Evolutionary conservation across 352 stramenopile genomes (phyloP).

Genomic region (Vaucheria bursata): DNA sequence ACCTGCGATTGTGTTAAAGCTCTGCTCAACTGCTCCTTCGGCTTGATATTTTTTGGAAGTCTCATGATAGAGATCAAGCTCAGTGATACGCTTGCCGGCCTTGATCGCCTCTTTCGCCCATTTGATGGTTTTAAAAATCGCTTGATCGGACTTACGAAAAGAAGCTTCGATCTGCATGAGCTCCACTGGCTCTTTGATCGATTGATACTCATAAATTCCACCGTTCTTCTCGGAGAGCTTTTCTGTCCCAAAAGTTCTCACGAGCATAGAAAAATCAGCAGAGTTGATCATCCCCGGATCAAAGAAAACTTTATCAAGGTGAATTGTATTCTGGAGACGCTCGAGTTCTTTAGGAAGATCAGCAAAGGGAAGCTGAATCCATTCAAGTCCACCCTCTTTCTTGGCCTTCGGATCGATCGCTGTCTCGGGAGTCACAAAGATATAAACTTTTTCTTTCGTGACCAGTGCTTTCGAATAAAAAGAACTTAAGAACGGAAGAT

Average conservation of each 20-base stretch:
- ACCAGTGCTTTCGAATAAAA: neutral
- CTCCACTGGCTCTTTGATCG: neutral
- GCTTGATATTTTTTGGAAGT: neutral
- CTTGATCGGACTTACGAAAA: neutral
- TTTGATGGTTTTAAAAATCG: slow-evolving; percentile 2
- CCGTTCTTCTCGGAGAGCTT: neutral
- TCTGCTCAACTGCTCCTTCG: neutral
- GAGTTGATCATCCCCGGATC: neutral
- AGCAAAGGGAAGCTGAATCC: neutral
- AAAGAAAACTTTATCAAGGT: neutral
- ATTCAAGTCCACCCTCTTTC: neutral
- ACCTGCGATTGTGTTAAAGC: neutral
- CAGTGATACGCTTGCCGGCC: neutral
- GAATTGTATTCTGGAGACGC: slow-evolving; percentile 1
- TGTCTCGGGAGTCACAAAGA: slow-evolving; percentile 1
- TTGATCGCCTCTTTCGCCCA: neutral
- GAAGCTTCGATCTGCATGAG: neutral
- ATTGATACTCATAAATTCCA: neutral
- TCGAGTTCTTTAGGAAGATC: neutral
- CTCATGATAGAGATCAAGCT: neutral
- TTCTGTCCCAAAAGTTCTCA: neutral
- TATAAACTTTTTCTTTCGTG: neutral
- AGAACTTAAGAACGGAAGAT: neutral
- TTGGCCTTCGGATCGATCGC: neutral
- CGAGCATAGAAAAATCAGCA: neutral